Evolutionary conservation across 805 yeast species (phyloP).

Genomic region (Myxozyma melibiosi): DNA sequence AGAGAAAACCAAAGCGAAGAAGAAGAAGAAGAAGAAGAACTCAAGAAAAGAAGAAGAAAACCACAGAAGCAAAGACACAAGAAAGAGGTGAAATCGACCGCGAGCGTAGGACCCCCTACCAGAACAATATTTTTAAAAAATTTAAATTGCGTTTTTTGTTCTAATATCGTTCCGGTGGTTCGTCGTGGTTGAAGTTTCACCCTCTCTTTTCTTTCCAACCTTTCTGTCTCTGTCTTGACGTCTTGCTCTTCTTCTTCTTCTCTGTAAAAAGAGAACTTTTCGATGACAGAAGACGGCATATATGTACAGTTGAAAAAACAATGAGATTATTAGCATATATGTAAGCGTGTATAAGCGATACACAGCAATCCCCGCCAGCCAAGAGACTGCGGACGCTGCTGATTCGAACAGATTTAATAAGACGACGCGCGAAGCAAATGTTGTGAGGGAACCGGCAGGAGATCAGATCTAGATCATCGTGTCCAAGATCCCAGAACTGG

Average conservation of each 20-base stretch:
- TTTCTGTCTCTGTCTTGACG: no score
- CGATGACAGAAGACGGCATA: not conserved
- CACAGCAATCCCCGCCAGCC: not conserved
- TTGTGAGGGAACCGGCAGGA: not conserved
- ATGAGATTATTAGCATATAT: not conserved
- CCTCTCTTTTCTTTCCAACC: no score
- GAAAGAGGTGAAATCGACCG: conserved; percentile 2
- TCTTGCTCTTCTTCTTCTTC: no score
- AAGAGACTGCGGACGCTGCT: no score
- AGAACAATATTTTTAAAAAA: not conserved
- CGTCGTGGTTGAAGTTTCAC: no score
- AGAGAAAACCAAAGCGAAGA: not conserved
- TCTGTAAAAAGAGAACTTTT: not conserved
- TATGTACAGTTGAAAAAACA: not conserved
- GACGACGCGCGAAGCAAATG: not conserved
- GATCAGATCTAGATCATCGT: conserved; percentile 50
- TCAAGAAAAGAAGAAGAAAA: not conserved
- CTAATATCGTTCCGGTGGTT: no score
- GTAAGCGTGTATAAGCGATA: not conserved
- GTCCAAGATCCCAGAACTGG: conserved; percentile 81
- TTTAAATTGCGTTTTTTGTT: not conserved
- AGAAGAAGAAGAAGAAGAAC: not conserved
- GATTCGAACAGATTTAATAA: no score
- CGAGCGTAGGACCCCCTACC: conserved; percentile 18
- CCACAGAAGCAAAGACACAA: not conserved